These are phyloP conservation scores for Chaetomiaceae sp. DNA, from an alignment of 2,329 filamentous ascomycete genomes.

Conservation along the genomic window DNA sequence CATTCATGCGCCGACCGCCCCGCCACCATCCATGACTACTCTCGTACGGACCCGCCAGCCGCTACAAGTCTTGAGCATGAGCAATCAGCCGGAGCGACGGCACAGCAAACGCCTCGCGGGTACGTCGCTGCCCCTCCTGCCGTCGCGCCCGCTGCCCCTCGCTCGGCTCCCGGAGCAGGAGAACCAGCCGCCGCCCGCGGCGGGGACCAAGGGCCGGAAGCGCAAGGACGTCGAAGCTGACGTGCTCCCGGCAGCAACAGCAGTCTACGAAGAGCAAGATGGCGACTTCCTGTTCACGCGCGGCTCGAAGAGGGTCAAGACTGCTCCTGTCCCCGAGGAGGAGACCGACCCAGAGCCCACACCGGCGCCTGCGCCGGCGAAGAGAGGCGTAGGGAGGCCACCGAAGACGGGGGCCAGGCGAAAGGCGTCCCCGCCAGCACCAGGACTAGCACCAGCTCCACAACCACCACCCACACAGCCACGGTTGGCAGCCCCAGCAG, in stretches of 20 bases:
- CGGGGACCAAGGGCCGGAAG: slow-evolving; percentile 5
- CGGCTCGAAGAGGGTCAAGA: slow-evolving; percentile 59
- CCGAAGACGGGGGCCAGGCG: slow-evolving; percentile 27
- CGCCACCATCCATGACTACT: slow-evolving; percentile 61
- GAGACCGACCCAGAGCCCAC: slow-evolving; percentile 37
- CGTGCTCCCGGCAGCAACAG: slow-evolving; percentile 21
- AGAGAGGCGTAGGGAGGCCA: slow-evolving; percentile 29
- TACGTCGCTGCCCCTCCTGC: slow-evolving; percentile 34
- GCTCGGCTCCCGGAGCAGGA: slow-evolving; percentile 3
- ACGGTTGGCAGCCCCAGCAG: slow-evolving; percentile 16
- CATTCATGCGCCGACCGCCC: slow-evolving; percentile 23
- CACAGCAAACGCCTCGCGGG: slow-evolving; percentile 60
- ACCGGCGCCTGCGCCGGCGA: slow-evolving; percentile 32
- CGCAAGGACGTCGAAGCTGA: slow-evolving; percentile 18
- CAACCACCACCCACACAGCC: slow-evolving; percentile 14
- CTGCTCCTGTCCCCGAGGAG: slow-evolving; percentile 29
- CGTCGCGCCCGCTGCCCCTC: slow-evolving; percentile 27
- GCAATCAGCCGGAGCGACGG: slow-evolving; percentile 54
- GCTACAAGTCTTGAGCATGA: slow-evolving; percentile 64
- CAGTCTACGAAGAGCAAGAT: slow-evolving; percentile 64
- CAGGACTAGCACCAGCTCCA: slow-evolving; percentile 15
- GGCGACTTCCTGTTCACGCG: slow-evolving; percentile 72
- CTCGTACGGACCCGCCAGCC: slow-evolving; percentile 58
- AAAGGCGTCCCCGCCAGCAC: slow-evolving; percentile 26
- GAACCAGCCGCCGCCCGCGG: background rate